A percentile compares a stretch with the other conserved stretches of the same genome.
phyloP scores from a whole-genome alignment of 148 eudicot genomes.

The Rhododendron molle region DNA sequence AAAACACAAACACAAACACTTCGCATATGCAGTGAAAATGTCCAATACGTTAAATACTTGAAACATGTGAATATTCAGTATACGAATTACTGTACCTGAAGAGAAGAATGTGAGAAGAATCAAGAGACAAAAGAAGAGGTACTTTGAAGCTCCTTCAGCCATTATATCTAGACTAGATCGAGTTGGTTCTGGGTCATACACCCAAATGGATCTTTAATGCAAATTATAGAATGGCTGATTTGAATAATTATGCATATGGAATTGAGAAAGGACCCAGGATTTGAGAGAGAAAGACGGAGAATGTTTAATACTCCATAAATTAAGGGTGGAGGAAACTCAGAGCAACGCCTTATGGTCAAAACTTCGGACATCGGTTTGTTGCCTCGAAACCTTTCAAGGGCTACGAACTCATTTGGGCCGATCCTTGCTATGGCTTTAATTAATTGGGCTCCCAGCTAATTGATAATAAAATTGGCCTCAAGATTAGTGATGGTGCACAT shows the following conservation, averaged over 20 bases:
- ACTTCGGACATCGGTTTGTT: not conserved
- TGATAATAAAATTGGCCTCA: too few species aligned
- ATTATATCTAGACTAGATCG: conserved; percentile 16
- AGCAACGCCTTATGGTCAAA: not conserved
- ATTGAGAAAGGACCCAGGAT: conserved; percentile 13
- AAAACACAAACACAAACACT: not conserved
- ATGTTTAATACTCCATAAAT: conserved; percentile 2
- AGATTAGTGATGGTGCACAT: not conserved
- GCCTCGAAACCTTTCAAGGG: not conserved
- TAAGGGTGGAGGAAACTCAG: not conserved
- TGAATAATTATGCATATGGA: conserved; percentile 17
- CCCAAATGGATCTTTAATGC: conserved; percentile 19
- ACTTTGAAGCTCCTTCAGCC: conserved; percentile 34
- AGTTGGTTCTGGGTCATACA: conserved; percentile 22
- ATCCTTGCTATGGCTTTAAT: not conserved
- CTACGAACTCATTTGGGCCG: not conserved
- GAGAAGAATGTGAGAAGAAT: conserved; percentile 30
- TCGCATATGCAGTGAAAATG: not conserved
- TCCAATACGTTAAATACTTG: not conserved
- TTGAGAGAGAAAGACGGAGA: conserved; percentile 13
- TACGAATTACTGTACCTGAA: conserved; percentile 37
- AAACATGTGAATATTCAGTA: not conserved
- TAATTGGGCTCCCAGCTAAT: not conserved
- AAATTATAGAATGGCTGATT: conserved; percentile 13
- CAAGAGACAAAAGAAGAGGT: conserved; percentile 31